Base-by-base conservation (phyloP, 2,329 filamentous ascomycete species). In the Alternaria sp. region DNA sequence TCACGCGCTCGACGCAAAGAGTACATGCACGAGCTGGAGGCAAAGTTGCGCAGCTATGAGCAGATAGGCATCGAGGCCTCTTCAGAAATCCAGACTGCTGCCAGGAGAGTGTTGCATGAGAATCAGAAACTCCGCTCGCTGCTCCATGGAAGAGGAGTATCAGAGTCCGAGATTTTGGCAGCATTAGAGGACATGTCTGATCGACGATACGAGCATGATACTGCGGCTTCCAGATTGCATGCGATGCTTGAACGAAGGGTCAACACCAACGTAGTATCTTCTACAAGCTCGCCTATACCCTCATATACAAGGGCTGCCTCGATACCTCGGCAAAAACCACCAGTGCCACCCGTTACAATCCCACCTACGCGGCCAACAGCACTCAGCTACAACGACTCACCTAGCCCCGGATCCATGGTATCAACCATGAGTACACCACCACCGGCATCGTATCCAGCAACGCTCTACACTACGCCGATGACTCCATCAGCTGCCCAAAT, bases 1-100 rank as follows among this genome's bases (percentile, higher is more conserved):
- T 92, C 89, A n/a, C 87, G 91, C 54, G 89, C 89, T 46, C 85
- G 90, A 36, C 85, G 88, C 64, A 91, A 90, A 80, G 89, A 92
- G 71, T 92, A 93, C 72, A 80, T 92, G 39, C 82, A 88, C 62
- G 88, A 91, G 56, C 84, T 93, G 28, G 90, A 93, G 77, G 80
- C 84, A 54, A 88, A 87, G 61, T 79, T 90, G 58, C 85, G 87
- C 47, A 79, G 80, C 53, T 91, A 86, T 72, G 89, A 93, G 75
- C 81, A 86, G 38, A 81, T 85, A 32, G 90, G 91, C 18, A 84
- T 91, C 49, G 85, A 90, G 70, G 90, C 89, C 4, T 89, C 88
- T 1, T 81, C 85, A n/a, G 89, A 92, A 71, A 87, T 93, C 11
- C 91, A 93, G 73, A 80, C 84, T 51, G 91, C 90, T 0, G 91